phyloP scores from a whole-genome alignment of 129 eudicot genomes.

The carrot (Daucus carota) region DNA sequence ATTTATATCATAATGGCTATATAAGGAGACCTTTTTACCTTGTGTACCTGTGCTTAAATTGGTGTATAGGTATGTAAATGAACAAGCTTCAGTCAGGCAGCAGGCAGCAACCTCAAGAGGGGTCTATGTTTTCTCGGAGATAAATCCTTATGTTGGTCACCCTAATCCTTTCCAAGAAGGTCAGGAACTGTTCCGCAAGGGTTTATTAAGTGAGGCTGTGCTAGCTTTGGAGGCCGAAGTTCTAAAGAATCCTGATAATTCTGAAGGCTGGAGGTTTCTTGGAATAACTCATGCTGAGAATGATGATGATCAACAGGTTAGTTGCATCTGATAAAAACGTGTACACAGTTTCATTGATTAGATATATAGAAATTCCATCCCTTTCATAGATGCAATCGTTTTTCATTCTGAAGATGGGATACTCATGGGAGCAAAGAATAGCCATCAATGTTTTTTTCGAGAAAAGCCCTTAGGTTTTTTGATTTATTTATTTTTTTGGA shows the following conservation, averaged over 20 bases:
- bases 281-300: slow-evolving; percentile 97
- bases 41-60: neutral
- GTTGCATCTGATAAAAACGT: neutral
- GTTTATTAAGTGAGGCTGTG: slow-evolving; percentile 97
- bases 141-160: slow-evolving; percentile 96
- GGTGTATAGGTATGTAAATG: slow-evolving; percentile 55
- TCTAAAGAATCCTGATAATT: slow-evolving; percentile 80
- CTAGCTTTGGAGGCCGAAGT: slow-evolving; percentile 99
- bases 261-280: slow-evolving; percentile 97
- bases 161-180: slow-evolving; percentile 94
- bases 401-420: neutral
- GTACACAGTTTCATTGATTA: neutral
- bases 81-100: slow-evolving; percentile 59
- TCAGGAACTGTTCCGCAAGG: slow-evolving; percentile 84
- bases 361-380: neutral
- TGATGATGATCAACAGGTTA: slow-evolving; percentile 95
- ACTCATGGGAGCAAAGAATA: neutral
- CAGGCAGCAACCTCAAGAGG: slow-evolving; percentile 58
- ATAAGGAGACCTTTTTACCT: neutral
- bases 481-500: neutral
- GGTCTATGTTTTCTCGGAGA: slow-evolving; percentile 72
- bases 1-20: neutral
- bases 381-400: neutral
- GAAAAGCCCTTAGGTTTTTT: neutral
- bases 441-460: neutral